Conservation (phyloP, 1,284 basidiomycete species). For the Fereydounia khargensis region DNA sequence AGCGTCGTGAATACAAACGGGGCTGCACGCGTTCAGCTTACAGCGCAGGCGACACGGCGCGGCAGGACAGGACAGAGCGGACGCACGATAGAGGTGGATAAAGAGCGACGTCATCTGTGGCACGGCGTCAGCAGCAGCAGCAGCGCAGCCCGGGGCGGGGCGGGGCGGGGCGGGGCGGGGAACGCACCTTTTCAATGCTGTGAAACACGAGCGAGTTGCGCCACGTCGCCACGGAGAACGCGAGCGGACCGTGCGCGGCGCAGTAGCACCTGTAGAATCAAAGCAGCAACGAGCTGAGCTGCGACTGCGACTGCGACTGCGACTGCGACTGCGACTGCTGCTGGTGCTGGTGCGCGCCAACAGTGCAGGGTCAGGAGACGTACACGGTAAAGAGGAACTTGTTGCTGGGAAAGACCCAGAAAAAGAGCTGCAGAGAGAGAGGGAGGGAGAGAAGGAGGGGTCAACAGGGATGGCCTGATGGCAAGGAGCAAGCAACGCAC, state of each 20-base stretch:
- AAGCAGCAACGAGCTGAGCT: too few relatives aligned
- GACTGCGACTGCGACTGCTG: too few relatives aligned
- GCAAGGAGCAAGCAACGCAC: constrained; percentile 65
- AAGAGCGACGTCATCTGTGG: constrained; percentile 68
- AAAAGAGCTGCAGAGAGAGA: constrained; percentile 10
- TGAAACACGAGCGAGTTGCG: constrained; percentile 81
- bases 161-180: constrained; percentile 82
- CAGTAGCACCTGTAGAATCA: constrained; percentile 33
- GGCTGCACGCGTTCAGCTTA: too few relatives aligned
- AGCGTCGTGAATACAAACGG: constrained; percentile 81
- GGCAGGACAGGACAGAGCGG: constrained; percentile 70
- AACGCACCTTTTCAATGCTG: constrained; percentile 79
- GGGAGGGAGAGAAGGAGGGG: background rate
- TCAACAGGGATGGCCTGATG: background rate
- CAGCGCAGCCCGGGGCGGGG: too few relatives aligned
- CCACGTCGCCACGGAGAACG: constrained; percentile 92
- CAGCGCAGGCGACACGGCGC: constrained; percentile 62
- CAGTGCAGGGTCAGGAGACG: background rate
- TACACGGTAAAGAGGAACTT: constrained; percentile 42
- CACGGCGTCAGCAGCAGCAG: too few relatives aligned
- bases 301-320: too few relatives aligned
- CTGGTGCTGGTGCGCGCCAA: too few relatives aligned
- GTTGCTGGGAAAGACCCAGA: constrained; percentile 42
- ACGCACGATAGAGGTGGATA: constrained; percentile 62
- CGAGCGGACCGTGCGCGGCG: constrained; percentile 66